phyloP scores from a whole-genome alignment of 257 asterid species.

The Primulina huaijiensis region DNA sequence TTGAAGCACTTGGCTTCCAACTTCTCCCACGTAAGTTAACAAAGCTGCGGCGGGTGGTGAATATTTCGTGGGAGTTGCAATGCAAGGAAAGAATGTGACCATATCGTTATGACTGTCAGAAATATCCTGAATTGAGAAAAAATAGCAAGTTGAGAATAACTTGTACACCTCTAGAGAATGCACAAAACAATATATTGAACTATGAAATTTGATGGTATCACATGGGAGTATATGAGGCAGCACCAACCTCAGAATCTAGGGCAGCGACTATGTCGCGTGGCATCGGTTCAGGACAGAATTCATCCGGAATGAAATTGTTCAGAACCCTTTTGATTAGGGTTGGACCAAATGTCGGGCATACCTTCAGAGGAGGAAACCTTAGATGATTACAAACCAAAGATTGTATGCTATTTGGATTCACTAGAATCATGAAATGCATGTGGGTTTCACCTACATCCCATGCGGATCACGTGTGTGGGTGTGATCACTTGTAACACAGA shows the following conservation, averaged over 20 bases:
- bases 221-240: background rate
- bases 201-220: background rate
- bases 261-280: slow-evolving; percentile 59
- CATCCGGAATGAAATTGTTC: slow-evolving; percentile 71
- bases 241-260: slow-evolving; percentile 66
- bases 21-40: slow-evolving; percentile 52
- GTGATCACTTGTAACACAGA: background rate
- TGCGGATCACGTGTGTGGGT: background rate
- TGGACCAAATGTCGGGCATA: slow-evolving; percentile 76
- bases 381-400: background rate
- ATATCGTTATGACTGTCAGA: slow-evolving; percentile 30
- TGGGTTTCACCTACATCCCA: background rate
- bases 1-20: slow-evolving; percentile 46
- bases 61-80: slow-evolving; percentile 46
- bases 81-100: slow-evolving; percentile 53
- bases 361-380: slow-evolving; percentile 37
- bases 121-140: slow-evolving; percentile 39
- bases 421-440: background rate
- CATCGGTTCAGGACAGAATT: slow-evolving; percentile 82
- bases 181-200: background rate
- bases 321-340: slow-evolving; percentile 62
- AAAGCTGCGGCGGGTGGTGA: slow-evolving; percentile 67
- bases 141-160: slow-evolving; percentile 15
- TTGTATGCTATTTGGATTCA: background rate
- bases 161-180: background rate